Evolutionary conservation across 805 yeast genomes (phyloP), one percentile per base, ranked within the genome.

Genomic region (Debaryomyces maramus): DNA sequence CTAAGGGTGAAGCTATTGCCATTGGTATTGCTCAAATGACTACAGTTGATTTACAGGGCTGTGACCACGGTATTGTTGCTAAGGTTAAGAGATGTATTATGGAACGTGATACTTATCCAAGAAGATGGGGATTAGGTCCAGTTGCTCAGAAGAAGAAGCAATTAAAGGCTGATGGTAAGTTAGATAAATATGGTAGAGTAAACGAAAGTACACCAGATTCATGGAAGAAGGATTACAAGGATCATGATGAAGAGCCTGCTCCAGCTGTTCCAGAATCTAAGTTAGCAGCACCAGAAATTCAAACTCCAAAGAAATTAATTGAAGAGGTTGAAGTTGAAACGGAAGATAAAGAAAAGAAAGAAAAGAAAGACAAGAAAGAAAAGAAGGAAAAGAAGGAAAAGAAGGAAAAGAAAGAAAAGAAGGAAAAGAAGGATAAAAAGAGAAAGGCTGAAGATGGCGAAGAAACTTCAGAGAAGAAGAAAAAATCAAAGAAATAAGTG

Each of bases 91-190:
- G 99, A 76, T 91, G 98, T 76, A 93, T 93, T 58, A 93, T 93
- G 99, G 99, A 93, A 75, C 85, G 99, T 75, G 99, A 93, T 67
- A 81, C 96, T 38, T 93, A 93, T 70, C 99, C 99, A 72, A 86
- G 99, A 79, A 85, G 97, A 79, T 93, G 99, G 99, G 99, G 99
- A 47, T 74, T 93, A 56, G 99, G 99, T 56, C 99, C 99, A 56
- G 88, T 90, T 63, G 98, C 99, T 45, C 88, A 87, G 70, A 89
- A 89, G 84, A 93, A 93, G 86, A 93, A 93, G 79, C 96, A 91
- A 76, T 75, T 93, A 78, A 91, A 90, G 79, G 85, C 95, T 39
- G 96, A 86, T 51, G 99, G 98, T 60, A 91, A 93, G 72, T 81
- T 93, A 61, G 99, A 93, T 76, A 88, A 91, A 71, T 93, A 71